phyloP scores from a whole-genome alignment of 1,284 basidiomycete genomes.

The Peniophora sp. region DNA sequence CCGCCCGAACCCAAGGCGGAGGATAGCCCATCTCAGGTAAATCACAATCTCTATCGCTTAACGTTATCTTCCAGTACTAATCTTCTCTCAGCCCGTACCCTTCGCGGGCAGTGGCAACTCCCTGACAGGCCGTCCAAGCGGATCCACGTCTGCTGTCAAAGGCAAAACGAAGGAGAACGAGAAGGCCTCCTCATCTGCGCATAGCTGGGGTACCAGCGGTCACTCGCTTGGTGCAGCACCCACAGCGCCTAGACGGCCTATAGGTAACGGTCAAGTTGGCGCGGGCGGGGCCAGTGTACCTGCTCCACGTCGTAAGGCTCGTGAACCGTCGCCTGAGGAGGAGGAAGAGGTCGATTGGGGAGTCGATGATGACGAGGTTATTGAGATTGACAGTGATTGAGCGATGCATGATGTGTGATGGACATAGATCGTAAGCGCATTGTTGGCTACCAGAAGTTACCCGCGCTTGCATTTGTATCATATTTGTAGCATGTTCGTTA shows the following conservation, averaged over 20 bases:
- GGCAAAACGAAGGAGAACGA: slow-evolving; percentile 48
- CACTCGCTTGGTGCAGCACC: slow-evolving; percentile 42
- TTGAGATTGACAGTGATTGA: slow-evolving; percentile 66
- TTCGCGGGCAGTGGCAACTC: slow-evolving; percentile 91
- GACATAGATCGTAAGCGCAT: no score
- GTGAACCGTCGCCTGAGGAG: slow-evolving; percentile 51
- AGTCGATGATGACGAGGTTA: slow-evolving; percentile 62
- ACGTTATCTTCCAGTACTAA: slow-evolving; percentile 7
- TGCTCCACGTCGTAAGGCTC: slow-evolving; percentile 29
- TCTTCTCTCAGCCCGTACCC: slow-evolving; percentile 36
- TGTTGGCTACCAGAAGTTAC: no score
- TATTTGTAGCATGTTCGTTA: no score
- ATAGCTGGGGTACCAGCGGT: slow-evolving; percentile 26
- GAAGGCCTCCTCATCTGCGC: slow-evolving; percentile 6
- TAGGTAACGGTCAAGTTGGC: slow-evolving; percentile 29
- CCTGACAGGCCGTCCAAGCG: slow-evolving; percentile 42
- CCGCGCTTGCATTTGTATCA: no score
- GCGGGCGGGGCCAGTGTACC: slow-evolving; percentile 46
- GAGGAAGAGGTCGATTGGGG: slow-evolving; percentile 44
- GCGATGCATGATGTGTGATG: no score
- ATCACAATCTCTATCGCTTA: slow-evolving; percentile 1
- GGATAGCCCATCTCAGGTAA: slow-evolving; percentile 12
- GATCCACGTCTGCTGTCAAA: slow-evolving; percentile 28
- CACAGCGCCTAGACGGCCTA: slow-evolving; percentile 21
- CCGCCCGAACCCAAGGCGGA: slow-evolving; percentile 33